Evolutionary conservation across 2,329 filamentous ascomycete genomes (phyloP), one percentile per base, ranked within the genome.

Genomic region (Sarocladium strictum): DNA sequence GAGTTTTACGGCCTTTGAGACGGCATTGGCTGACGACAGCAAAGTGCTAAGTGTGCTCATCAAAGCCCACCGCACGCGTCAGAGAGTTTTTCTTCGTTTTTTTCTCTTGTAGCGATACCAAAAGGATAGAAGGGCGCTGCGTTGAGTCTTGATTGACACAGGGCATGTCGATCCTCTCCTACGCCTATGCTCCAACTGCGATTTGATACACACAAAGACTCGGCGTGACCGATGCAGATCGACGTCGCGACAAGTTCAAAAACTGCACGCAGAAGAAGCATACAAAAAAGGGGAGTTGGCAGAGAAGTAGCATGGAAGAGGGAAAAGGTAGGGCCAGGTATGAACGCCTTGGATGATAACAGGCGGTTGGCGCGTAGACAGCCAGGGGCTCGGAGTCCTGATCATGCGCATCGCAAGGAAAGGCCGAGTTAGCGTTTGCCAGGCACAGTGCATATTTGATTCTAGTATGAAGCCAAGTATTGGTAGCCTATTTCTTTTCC

Each of bases 1-100:
- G 80, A 80, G 61, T 75, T 84, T 63, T 87, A 87, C 64, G 83
- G 80, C 63, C 69, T 87, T 55, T 85, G 60, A 67, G 17, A 45
- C 15, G 19, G 4, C 14, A 7, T 21, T 19, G 19, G 19, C 9
- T 7, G 9, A 10, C 9, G 35, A 17, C 38, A 43, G 19, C 17
- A 12, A 32, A 32, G 12, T 12, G 29, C 29, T 32, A 6, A 6
- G 29, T 6, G 38, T 17, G n/a, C 17, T 7, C 7, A 11, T 43
- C 19, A 4, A 43, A 21, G 14, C 9, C 6, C 38, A 17, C 14
- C 38, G 23, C 35, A 17, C 23, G 19, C 38, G 38, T 17, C 38
- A 17, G 23, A 27, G 23, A 23, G 19, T 4, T 33, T 17, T 24
- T 35, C n/a, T 33, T n/a, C 23, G n/a, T 53, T 53, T 24, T 35